Evolutionary conservation across 192 early-diverging fungal species (phyloP).

Genomic region (Dissophora ornata): DNA sequence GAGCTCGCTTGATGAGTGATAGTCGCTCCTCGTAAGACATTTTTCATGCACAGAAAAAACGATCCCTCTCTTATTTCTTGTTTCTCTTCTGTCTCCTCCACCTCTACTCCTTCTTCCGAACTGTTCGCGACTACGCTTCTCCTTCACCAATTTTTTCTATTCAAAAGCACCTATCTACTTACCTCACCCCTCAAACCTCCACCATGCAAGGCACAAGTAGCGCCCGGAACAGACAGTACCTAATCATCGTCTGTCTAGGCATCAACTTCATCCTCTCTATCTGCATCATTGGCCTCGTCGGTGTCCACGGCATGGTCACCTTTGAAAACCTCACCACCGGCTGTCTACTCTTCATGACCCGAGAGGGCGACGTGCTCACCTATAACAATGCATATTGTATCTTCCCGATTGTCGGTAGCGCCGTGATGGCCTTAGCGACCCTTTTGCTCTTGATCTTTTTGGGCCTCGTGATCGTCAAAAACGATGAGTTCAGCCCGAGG

Average conservation of each 20-base stretch:
- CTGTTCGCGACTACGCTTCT: background rate
- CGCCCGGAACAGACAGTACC: constrained; percentile 15
- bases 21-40: no score
- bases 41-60: no score
- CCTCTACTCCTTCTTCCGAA: background rate
- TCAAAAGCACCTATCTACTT: no score
- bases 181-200: background rate
- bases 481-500: constrained; percentile 2
- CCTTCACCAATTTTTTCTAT: no score
- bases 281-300: constrained; percentile 34
- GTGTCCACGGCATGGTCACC: constrained; percentile 21
- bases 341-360: constrained; percentile 30
- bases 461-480: background rate
- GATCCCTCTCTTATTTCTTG: no score
- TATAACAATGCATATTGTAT: constrained; percentile 34
- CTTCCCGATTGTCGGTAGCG: constrained; percentile 38
- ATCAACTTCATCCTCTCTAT: constrained; percentile 3
- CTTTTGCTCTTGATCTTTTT: constrained; percentile 11
- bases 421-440: constrained; percentile 9
- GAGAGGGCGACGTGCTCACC: background rate
- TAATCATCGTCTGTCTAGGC: constrained; percentile 4
- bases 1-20: no score
- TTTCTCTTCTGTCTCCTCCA: background rate
- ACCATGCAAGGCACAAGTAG: constrained; percentile 1
- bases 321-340: background rate